phyloP scores from a whole-genome alignment of 805 yeast species.

The Ogataea angusta region DNA sequence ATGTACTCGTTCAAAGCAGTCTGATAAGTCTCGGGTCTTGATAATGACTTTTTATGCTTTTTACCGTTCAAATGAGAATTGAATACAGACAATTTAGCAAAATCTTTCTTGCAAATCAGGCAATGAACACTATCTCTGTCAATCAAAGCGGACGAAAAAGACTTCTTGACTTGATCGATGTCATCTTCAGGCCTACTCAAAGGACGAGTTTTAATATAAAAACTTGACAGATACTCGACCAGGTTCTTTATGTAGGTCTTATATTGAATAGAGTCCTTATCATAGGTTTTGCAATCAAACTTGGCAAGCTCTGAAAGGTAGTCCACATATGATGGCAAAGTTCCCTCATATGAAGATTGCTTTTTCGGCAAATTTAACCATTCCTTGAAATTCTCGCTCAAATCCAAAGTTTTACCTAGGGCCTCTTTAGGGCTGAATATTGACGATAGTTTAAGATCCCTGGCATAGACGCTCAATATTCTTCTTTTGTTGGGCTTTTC shows the following conservation, averaged over 20 bases:
- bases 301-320: conserved; percentile 13
- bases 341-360: not conserved
- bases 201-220: conserved; percentile 47
- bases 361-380: conserved; percentile 48
- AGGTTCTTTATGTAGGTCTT: conserved; percentile 43
- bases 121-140: conserved; percentile 45
- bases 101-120: conserved; percentile 56
- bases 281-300: conserved; percentile 23
- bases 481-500: conserved; percentile 30
- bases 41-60: conserved; percentile 59
- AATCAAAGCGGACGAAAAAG: conserved; percentile 8
- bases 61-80: conserved; percentile 70
- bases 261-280: conserved; percentile 37
- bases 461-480: conserved; percentile 49
- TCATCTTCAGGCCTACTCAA: conserved; percentile 25
- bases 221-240: conserved; percentile 47
- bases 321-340: conserved; percentile 20
- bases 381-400: conserved; percentile 45
- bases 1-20: conserved; percentile 20
- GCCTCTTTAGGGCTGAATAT: conserved; percentile 57
- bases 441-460: conserved; percentile 45
- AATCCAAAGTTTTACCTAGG: conserved; percentile 63
- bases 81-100: conserved; percentile 63
- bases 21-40: conserved; percentile 5
- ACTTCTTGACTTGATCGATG: conserved; percentile 35